Evolutionary conservation across 2,329 filamentous ascomycete species (phyloP), one percentile per base, ranked within the genome.

Genomic region (Chrysoporthe cubensis): DNA sequence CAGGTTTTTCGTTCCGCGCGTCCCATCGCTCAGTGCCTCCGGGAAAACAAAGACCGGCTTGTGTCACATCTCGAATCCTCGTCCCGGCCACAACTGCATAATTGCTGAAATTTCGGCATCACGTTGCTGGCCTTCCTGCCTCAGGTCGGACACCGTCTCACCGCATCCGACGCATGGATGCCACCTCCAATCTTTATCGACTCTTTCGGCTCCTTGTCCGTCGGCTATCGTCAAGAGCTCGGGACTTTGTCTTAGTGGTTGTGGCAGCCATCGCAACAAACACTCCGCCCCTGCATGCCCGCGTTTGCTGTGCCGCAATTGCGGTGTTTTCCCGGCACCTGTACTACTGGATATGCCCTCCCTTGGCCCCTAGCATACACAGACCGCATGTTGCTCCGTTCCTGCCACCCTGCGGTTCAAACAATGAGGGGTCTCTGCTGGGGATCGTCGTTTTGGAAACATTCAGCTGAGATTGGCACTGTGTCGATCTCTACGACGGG

Each of bases 361-460:
- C 21, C 3, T 50, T 32, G 26, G 18, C 50, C 11, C 32, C 50
- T 54, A 26, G 21, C 14, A 21, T 54, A 54, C 50, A 54, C 50
- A 54, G 50, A 54, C 50, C 50, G 50, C 52, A 65, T 34, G 34
- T 46, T 58, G 62, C 40, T 56, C 57, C 44, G 26, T 58, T 40
- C 34, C n/a, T 65, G n/a, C 8, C n/a, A 50, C 26, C 50, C 52
- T 59, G 58, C 50, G n/a, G 59, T 62, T 50, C 37, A 42, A 32
- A 21, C 9, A 32, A 26, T 52, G 16, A 54, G 21, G 61, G 65
- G 57, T 40, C 48, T 43, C 48, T 32, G 32, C 46, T 46, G 61
- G 59, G 64, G 37, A 67, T 67, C 64, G 64, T 67, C 66, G 52
- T 50, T 65, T 50, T 34, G 42, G 40, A 54, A 57, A 44, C 63